These are phyloP conservation scores for Apophysomyces trapeziformis DNA, from an alignment of 371 early-diverging fungal species.

Conservation along the genomic window DNA sequence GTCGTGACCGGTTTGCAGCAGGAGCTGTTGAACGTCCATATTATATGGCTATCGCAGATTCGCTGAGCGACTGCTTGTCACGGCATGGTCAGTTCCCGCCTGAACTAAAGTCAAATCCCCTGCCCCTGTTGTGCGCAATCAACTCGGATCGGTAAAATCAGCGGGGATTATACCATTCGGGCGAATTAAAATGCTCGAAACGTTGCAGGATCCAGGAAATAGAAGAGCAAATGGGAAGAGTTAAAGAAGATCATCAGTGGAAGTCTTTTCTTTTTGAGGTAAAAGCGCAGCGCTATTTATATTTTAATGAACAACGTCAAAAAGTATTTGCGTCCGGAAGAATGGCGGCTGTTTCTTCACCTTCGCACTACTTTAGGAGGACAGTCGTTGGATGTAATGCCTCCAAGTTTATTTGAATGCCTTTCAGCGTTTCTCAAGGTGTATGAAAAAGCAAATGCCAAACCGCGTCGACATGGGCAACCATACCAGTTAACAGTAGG, in stretches of 20 bases:
- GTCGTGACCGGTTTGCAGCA: conserved; percentile 1
- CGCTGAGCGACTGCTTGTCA: neutral
- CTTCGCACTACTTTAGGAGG: conserved; percentile 31
- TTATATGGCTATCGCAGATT: conserved; percentile 16
- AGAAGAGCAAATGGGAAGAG: neutral
- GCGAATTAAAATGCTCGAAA: neutral
- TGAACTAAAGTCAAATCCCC: conserved; percentile 7
- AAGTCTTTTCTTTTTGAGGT: conserved; percentile 18
- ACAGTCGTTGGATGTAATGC: conserved; percentile 18
- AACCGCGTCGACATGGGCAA: conserved; percentile 16
- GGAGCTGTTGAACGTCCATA: conserved; percentile 18
- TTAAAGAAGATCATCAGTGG: neutral
- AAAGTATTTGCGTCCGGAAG: conserved; percentile 22
- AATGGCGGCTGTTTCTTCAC: conserved; percentile 27
- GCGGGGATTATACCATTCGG: neutral
- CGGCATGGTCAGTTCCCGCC: conserved; percentile 12
- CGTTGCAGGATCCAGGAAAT: neutral
- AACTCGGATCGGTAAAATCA: conserved; percentile 16
- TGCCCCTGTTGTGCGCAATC: conserved; percentile 12
- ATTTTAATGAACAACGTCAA: neutral
- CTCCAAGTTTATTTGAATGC: conserved; percentile 33
- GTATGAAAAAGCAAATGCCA: conserved; percentile 18
- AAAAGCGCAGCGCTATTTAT: neutral
- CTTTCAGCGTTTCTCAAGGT: conserved; percentile 20
- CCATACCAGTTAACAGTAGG: conserved; percentile 37